Evolutionary conservation across 768 basidiomycete genomes (phyloP).

Genomic region (Coprinellus aureogranulatus): DNA sequence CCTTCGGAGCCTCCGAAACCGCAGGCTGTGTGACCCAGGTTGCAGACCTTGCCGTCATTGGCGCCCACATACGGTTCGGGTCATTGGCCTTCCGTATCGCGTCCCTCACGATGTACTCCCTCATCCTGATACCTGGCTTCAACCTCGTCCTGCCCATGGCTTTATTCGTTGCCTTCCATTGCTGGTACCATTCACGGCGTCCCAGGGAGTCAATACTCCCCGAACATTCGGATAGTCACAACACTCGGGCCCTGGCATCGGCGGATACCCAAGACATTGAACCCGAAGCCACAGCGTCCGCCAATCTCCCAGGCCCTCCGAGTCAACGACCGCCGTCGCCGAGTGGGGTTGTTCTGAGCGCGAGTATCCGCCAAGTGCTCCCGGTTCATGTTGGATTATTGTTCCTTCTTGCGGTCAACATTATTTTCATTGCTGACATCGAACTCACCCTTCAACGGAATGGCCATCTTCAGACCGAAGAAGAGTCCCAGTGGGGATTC

Average conservation of each 20-base stretch:
- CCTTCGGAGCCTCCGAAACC: slow-evolving; percentile 11
- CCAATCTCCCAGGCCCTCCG: no score
- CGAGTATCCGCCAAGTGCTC: not conserved
- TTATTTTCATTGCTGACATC: slow-evolving; percentile 17
- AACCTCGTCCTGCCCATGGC: slow-evolving; percentile 17
- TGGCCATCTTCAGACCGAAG: not conserved
- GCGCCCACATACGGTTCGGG: not conserved
- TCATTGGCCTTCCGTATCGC: slow-evolving; percentile 6
- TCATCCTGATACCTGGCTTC: slow-evolving; percentile 19
- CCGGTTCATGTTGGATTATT: slow-evolving; percentile 9
- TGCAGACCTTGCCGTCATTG: not conserved
- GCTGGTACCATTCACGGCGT: slow-evolving; percentile 2
- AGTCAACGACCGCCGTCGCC: no score
- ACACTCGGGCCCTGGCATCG: no score
- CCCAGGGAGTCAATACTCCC: no score
- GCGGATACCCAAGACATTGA: no score
- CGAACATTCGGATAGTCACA: no score
- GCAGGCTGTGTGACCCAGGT: not conserved
- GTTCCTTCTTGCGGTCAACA: slow-evolving; percentile 15
- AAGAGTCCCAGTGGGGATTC: slow-evolving; percentile 17
- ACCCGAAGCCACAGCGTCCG: no score
- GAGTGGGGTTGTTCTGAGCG: not conserved
- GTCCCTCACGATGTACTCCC: slow-evolving; percentile 16
- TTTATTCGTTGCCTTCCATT: slow-evolving; percentile 15
- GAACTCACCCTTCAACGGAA: slow-evolving; percentile 16